These are phyloP conservation scores for Naganishia onofrii DNA, from an alignment of 768 basidiomycete species.

Conservation along the genomic window DNA sequence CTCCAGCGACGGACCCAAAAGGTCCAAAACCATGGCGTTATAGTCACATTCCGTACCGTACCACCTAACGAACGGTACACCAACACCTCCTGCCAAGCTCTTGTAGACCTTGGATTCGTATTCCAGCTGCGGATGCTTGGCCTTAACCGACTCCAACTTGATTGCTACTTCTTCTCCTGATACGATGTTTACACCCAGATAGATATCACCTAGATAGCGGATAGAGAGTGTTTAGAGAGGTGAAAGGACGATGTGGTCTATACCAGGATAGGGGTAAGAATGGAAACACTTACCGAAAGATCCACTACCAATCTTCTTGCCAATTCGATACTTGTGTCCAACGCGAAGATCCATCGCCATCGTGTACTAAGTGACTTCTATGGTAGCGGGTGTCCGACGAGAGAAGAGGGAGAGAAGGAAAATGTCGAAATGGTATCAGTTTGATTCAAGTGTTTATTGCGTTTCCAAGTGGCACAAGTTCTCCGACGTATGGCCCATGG, in stretches of 20 bases:
- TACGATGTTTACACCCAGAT: conserved; percentile 99
- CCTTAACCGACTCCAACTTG: conserved; percentile 99
- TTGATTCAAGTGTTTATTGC: background rate
- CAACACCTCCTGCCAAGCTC: conserved; percentile 79
- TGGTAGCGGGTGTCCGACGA: background rate
- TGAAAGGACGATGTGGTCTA: background rate
- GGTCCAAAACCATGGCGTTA: conserved; percentile 98
- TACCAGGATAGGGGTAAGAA: conserved; percentile 47
- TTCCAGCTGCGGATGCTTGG: conserved; percentile 96
- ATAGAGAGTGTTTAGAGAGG: conserved; percentile 24
- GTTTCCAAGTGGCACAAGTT: background rate
- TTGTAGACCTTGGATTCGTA: conserved; percentile 92
- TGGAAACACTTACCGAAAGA: conserved; percentile 69
- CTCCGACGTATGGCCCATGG: background rate
- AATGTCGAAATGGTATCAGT: background rate
- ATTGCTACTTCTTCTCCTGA: conserved; percentile 99
- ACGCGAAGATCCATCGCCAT: conserved; percentile 46
- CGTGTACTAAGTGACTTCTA: background rate
- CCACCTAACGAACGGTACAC: conserved; percentile 89
- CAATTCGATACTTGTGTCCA: conserved; percentile 76
- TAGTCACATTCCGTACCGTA: conserved; percentile 95
- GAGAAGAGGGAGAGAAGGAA: background rate
- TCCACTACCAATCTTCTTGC: conserved; percentile 98
- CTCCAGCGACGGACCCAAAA: conserved; percentile 61
- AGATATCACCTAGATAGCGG: conserved; percentile 76